Evolutionary conservation across 306 rosid species (phyloP).

Genomic region (Coriaria nepalensis): DNA sequence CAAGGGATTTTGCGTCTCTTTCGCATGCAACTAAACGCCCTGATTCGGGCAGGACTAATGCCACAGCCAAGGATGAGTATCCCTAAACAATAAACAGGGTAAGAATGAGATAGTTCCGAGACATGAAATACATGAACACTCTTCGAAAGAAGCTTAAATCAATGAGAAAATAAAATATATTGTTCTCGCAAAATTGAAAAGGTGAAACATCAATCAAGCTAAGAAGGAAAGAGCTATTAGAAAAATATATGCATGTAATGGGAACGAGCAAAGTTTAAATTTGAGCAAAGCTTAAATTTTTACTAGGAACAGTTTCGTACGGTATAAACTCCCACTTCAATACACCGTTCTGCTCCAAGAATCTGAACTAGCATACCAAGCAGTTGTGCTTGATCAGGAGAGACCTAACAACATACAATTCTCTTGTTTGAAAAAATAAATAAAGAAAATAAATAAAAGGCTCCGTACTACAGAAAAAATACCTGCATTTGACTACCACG

Average conservation of each 20-base stretch:
- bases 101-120: background rate
- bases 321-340: slow-evolving; percentile 92
- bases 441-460: background rate
- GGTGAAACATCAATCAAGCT: too few relatives aligned
- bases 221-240: too few relatives aligned
- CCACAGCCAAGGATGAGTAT: slow-evolving; percentile 81
- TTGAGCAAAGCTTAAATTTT: too few relatives aligned
- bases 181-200: slow-evolving; percentile 1
- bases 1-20: slow-evolving; percentile 69
- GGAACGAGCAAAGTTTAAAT: too few relatives aligned
- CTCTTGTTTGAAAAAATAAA: slow-evolving; percentile 14
- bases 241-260: too few relatives aligned
- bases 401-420: slow-evolving; percentile 38
- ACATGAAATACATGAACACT: background rate
- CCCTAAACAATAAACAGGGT: slow-evolving; percentile 51
- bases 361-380: slow-evolving; percentile 88
- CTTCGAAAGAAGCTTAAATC: background rate
- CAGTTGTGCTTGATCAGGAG: slow-evolving; percentile 95
- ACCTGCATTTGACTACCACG: slow-evolving; percentile 94
- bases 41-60: slow-evolving; percentile 76
- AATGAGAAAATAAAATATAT: slow-evolving; percentile 1
- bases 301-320: slow-evolving; percentile 44
- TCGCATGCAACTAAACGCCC: slow-evolving; percentile 87
- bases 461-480: background rate
- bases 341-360: slow-evolving; percentile 81